These are phyloP conservation scores for Conringia planisiliqua DNA, from an alignment of 345 rosid species.

Conservation along the genomic window DNA sequence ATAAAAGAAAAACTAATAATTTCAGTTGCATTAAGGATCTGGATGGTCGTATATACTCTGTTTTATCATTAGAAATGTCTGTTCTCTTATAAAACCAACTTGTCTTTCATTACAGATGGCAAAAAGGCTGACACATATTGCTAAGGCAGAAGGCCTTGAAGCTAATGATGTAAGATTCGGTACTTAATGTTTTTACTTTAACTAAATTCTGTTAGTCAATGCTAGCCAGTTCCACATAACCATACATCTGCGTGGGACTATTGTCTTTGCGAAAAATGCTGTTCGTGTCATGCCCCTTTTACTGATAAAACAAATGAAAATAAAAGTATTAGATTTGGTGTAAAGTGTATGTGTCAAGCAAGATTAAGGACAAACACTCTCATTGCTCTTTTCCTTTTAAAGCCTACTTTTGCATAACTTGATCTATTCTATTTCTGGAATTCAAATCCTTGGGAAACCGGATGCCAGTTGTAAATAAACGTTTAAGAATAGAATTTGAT, in stretches of 20 bases:
- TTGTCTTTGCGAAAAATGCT: not conserved
- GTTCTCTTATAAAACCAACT: constrained; percentile 21
- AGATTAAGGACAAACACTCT: not conserved
- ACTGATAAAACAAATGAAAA: not conserved
- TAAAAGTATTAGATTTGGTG: constrained; percentile 10
- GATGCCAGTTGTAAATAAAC: constrained; percentile 3
- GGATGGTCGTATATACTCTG: not conserved
- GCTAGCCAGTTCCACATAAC: constrained; percentile 5
- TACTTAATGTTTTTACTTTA: not conserved
- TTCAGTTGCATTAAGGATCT: constrained; percentile 12
- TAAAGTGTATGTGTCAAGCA: constrained; percentile 3
- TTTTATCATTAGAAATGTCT: not conserved
- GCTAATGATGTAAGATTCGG: constrained; percentile 56
- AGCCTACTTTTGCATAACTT: not conserved
- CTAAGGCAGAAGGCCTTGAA: constrained; percentile 81
- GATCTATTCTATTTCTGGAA: not conserved
- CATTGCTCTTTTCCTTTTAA: constrained; percentile 2
- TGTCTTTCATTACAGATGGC: constrained; percentile 66
- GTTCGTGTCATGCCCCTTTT: not conserved
- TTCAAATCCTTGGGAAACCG: not conserved
- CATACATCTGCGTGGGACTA: constrained; percentile 7
- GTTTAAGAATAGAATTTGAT: not conserved
- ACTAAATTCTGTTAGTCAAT: constrained; percentile 10
- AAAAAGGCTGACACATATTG: constrained; percentile 83
- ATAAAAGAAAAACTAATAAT: not conserved